Percentiles rank a stretch among this genome's conserved stretches.
Conservation (phyloP, 352 stramenopile genomes). For the Globisporangium nunn region DNA sequence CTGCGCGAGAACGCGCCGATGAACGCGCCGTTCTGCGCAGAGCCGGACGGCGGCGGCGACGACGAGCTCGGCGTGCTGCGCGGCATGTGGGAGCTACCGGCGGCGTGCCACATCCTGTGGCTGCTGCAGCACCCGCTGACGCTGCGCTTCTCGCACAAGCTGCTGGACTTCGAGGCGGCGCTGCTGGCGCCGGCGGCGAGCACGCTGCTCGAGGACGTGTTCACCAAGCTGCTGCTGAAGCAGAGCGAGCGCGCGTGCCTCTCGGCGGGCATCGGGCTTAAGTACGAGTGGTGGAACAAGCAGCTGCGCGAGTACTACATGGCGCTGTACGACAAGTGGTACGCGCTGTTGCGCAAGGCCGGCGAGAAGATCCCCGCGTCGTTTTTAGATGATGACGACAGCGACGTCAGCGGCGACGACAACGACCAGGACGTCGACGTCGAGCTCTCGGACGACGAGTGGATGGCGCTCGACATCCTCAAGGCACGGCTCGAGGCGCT, state of each 20-base stretch:
- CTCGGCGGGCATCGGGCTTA: constrained; percentile 66
- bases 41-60: constrained; percentile 49
- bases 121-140: constrained; percentile 74
- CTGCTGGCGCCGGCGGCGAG: constrained; percentile 67
- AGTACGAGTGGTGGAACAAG: constrained; percentile 88
- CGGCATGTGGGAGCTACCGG: constrained; percentile 66
- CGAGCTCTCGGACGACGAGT: constrained; percentile 76
- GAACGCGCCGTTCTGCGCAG: constrained; percentile 53
- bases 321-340: constrained; percentile 78
- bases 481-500: constrained; percentile 46
- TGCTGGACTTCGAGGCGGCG: constrained; percentile 80
- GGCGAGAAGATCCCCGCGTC: constrained; percentile 56
- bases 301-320: constrained; percentile 80
- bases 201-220: constrained; percentile 72
- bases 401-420: constrained; percentile 15
- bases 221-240: constrained; percentile 80
- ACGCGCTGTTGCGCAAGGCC: constrained; percentile 64
- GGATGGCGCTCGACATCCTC: constrained; percentile 56
- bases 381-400: constrained; percentile 63
- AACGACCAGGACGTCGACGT: constrained; percentile 56
- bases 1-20: constrained; percentile 51
- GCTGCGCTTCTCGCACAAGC: constrained; percentile 64
- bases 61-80: constrained; percentile 57
- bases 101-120: constrained; percentile 79
- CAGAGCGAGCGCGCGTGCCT: constrained; percentile 77